Base-by-base conservation (phyloP, 257 asterid species). In the Primulina eburnea region DNA sequence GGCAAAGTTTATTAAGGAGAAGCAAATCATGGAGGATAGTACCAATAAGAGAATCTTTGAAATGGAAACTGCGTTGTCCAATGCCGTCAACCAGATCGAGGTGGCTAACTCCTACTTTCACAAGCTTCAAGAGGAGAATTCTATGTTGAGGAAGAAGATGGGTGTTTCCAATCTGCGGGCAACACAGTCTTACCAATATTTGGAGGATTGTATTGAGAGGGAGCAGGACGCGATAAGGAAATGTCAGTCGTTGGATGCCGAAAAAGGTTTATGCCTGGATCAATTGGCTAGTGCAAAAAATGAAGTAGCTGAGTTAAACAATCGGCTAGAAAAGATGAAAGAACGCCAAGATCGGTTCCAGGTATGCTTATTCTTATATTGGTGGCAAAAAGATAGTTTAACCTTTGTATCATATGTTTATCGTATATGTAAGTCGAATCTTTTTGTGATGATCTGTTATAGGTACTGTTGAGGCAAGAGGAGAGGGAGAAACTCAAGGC, bases 401-500 rank as follows among this genome's bases (percentile, higher is more conserved):
- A 28, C 30, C 30, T 28, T n/a, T 28, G 30, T 28, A 28, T 28
- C 30, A 28, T 28, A 28, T 28, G 2, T 28, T 28, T 28, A 28
- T 28, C 30, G 2, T 4, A 28, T 28, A 28, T 28, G 30, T 28
- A 28, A 28, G 30, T 28, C 4, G 30, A 28, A 33, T 4, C 43
- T 37, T 37, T 62, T 43, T 10, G 60, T 63, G 17, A 65, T 9
- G 7, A 40, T 40, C 11, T 40, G 17, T 76, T 73, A 17, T 83
- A 92, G 97, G 86, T 69, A 60, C 80, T 83, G 26, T 53, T 68
- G 75, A 86, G 73, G 82, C 87, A 85, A 63, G 96, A 81, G 80
- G 89, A 80, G 75, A 82, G 61, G 82, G 95, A 84, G 80, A 84
- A 77, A 43, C 32, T 37, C 10, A 81, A 43, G 32, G 60, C 33